Base-by-base conservation (phyloP, 1,284 basidiomycete species). In the Apiotrichum veenhuisii region DNA sequence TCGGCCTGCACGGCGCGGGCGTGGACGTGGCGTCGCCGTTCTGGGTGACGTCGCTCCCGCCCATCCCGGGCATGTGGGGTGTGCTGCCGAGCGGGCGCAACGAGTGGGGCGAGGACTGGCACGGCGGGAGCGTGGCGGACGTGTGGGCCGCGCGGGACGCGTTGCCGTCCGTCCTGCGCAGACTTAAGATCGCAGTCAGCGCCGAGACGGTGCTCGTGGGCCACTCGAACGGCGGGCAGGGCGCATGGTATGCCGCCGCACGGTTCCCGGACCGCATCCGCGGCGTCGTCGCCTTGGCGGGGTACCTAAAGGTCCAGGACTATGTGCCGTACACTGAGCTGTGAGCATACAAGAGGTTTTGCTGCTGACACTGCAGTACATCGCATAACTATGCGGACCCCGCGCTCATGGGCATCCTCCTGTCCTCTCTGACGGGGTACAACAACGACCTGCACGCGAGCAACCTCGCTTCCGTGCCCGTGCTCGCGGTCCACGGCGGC, bases 141-240 rank as follows among this genome's bases (percentile, higher is more conserved):
- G 68, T 64, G 20, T 72, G 70, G 73, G 60, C 63, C 1, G 70
- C 70, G 3, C 57, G 72, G 20, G 67, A 68, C n/a, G 64, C 62
- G n/a, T 44, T 69, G 9, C 42, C 20, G 9, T 22, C 11, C 7
- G 26, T 40, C 9, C n/a, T 53, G 12, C 3, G 12, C 20, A 38
- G 42, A 23, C 1, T 38, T 2, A 25, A 38, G 4, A 9, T 12
- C 10, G 14, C 42, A 11, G 20, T 52, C 4, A 52, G 54, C 5
- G 2, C 22, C 1, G 60, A 56, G 17, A 64, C 60, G 0, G n/a
- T 66, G 12, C 55, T 93, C 9, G 78, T 93, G 45, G 92, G 92
- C 0, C 92, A 96, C 70, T 94, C 91, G 2, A 96, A 96, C 70
- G 92, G 92, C 11, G 92, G 91, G 3, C 92, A 95, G 74, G 92